Evolutionary conservation across 495 filamentous ascomycete species (phyloP), one percentile per base, ranked within the genome.

Genomic region (Talaromyces trachyspermus): DNA sequence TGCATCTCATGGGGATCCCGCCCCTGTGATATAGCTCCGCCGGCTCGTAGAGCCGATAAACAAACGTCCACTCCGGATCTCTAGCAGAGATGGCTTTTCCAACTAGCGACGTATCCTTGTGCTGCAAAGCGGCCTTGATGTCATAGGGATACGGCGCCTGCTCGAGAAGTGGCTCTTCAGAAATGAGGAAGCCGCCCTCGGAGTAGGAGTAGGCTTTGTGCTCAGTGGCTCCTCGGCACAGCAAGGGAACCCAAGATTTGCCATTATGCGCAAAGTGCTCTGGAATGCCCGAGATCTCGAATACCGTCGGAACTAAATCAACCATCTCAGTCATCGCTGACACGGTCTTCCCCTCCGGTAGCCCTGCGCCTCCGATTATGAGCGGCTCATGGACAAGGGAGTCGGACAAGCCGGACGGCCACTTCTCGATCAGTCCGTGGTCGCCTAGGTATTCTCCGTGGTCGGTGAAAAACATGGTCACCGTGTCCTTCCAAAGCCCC

Each of bases 271-370:
- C 46, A 32, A 56, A 54, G 1, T 48, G 48, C 43, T 63, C 60
- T 5, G 40, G 27, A 10, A 60, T 49, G 2, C 54, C 49, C 14
- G 51, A 58, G 15, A 60, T 35, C 23, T 61, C 53, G 6, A 64
- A 42, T 14, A 64, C 50, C 3, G 61, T 64, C 0, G 61, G 61
- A 0, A 60, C 52, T 5, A 64, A 44, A 25, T 61, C 54, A 2
- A 64, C 56, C 56, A 61, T 64, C 51, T 64, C 56, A 12, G 52
- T 46, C 52, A 64, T 64, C 10, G 44, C 49, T 18, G 53, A 38
- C 41, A 49, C 47, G 9, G 50, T 51, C 4, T 52, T 40, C 10
- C 58, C 54, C 18, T 54, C 33, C 2, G 54, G 61, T 3, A 64
- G 46, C 10, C 56, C 61, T 19, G 43, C 58, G 8, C 61, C 58